Conservation (phyloP, 129 eudicot species). For the Apium graveolens region DNA sequence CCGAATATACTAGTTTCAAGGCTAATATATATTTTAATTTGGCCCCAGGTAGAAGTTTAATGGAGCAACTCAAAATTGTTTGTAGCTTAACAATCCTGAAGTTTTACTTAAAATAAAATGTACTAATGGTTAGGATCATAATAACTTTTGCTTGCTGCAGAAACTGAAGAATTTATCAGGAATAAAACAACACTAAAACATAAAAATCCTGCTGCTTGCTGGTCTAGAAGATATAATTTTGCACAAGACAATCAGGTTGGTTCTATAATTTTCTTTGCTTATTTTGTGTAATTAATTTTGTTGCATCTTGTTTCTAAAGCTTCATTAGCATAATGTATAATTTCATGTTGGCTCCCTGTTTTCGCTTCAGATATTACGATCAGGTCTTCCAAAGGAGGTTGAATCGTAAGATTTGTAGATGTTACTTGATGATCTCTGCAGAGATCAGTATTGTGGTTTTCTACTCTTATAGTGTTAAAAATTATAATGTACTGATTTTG, state of each 20-base stretch:
- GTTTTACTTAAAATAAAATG: background rate
- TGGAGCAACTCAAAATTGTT: no score
- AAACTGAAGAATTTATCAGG: constrained; percentile 68
- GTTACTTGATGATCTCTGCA: background rate
- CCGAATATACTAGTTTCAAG: background rate
- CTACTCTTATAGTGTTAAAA: no score
- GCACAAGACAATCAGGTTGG: background rate
- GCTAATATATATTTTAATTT: background rate
- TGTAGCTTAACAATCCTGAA: background rate
- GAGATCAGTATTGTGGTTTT: background rate
- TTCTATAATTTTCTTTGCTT: background rate
- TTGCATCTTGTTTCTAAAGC: background rate
- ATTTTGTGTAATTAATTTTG: background rate
- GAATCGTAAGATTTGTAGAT: background rate
- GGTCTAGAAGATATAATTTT: background rate
- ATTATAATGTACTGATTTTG: no score
- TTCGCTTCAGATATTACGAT: background rate
- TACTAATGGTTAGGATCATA: background rate
- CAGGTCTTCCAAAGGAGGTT: background rate
- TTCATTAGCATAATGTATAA: background rate
- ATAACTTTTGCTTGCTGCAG: constrained; percentile 29
- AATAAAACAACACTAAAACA: constrained; percentile 29
- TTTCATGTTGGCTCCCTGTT: background rate
- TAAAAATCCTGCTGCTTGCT: background rate
- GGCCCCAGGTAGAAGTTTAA: background rate